A percentile compares a stretch with the other conserved stretches of the same genome.
phyloP scores from a whole-genome alignment of 345 rosid species.

The Corchorus olitorius region DNA sequence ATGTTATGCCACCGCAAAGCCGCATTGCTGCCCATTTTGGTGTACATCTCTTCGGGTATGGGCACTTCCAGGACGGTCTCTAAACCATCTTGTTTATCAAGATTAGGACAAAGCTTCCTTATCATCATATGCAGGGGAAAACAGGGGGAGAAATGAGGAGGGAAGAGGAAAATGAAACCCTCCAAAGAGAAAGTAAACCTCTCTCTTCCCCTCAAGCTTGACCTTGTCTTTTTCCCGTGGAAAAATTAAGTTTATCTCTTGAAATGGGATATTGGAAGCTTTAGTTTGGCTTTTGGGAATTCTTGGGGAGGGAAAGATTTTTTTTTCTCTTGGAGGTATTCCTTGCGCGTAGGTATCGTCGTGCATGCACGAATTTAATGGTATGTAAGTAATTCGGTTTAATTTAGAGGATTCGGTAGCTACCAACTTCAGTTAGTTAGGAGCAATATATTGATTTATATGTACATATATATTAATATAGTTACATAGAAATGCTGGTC shows the following conservation, averaged over 20 bases:
- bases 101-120: constrained; percentile 65
- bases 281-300: neutral
- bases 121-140: constrained; percentile 24
- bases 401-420: neutral
- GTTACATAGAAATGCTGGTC: neutral
- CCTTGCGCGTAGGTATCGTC: constrained; percentile 12
- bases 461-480: neutral
- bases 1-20: constrained; percentile 78
- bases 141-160: neutral
- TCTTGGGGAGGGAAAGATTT: neutral
- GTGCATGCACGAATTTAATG: constrained; percentile 7
- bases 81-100: constrained; percentile 58
- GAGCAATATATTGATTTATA: neutral
- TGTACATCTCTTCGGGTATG: constrained; percentile 74
- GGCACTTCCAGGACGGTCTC: constrained; percentile 83
- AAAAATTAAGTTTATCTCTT: neutral
- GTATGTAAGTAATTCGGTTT: neutral
- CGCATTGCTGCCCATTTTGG: constrained; percentile 61
- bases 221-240: neutral
- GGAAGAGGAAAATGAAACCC: constrained; percentile 24
- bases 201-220: constrained; percentile 24
- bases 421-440: neutral
- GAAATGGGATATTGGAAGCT: neutral
- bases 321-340: neutral
- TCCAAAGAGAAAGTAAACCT: constrained; percentile 1